Base-by-base conservation (phyloP, 2,329 filamentous ascomycete genomes). In the Hypoxylon sp. region DNA sequence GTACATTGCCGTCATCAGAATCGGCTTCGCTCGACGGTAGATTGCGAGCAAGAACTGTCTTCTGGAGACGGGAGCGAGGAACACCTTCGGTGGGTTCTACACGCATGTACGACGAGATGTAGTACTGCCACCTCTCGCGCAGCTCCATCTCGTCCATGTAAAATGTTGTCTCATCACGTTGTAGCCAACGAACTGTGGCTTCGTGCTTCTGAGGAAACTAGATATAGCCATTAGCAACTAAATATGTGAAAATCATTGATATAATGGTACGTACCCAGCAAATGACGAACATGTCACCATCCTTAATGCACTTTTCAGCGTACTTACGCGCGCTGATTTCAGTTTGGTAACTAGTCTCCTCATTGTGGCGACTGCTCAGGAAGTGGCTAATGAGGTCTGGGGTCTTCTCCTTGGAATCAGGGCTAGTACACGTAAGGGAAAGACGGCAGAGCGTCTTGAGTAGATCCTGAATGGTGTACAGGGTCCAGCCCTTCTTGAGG, bases 401-500 rank as follows among this genome's bases (percentile, higher is more conserved):
- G 39, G 93, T 97, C 86, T 96, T 97, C 78, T 99, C 96, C 82
- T 97, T 97, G 51, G 89, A 87, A 74, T 99, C 96, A 2, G 89
- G 89, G 75, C 90, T 94, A 76, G 94, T 92, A 78, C 97, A 94
- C n/a, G 88, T 88, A 17, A 94, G 86, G 24, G 92, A 93, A 65
- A 94, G 91, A 64, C 94, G 92, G 65, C 92, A 91, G 42, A 98
- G 88, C 0, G 91, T 91, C 76, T 90, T 90, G 58, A 98, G 88
- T 31, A 98, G 89, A 78, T 97, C 94, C 76, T 97, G 93, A 71
- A 98, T 90, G 3, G 93, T 94, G 82, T 98, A 99, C 42, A 98
- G 82, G 75, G 94, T 93, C 92, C 95, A 99, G 6, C 96, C 96
- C 72, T 90, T 92, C 77, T 92, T 91, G 64, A 98, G 86, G 78